Base-by-base conservation (phyloP, 2,329 filamentous ascomycete genomes). In the Penicillium sp. region DNA sequence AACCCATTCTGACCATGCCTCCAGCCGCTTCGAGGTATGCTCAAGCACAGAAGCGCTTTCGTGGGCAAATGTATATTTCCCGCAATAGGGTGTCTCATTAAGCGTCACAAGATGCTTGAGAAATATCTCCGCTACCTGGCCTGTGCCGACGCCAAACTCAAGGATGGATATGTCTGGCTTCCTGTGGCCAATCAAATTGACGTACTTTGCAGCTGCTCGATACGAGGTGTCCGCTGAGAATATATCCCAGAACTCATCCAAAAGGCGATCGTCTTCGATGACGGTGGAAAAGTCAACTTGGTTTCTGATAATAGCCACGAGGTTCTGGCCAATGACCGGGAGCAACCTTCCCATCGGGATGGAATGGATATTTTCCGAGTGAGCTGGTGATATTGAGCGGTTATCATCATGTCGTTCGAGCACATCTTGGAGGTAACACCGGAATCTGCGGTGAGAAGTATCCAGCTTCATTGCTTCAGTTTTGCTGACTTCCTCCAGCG, bases 161-260 rank as follows among this genome's bases (percentile, higher is more conserved):
- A 68, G 54, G 9, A 68, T 61, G 12, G 64, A 64, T 2, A 63
- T 54, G 15, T 56, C 58, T 16, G 66, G 66, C 23, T 66, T 58
- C 10, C 61, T 62, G 31, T 65, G 52, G 18, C 60, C 47, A n/a
- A 68, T 21, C 6, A 65, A 13, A 2, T 47, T 40, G 4, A 67
- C 18, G 21, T 66, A 65, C 7, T 35, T 45, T 16, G 48, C 27
- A 6, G 56, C 51, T n/a, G 46, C 39, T 2, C 48, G 46, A 25
- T 63, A 66, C 13, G 50, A 46, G 1, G 13, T 12, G 4, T 54
- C 18, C 0, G 25, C 23, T 2, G 50, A 34, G 23, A 59, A 47
- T 4, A 46, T 29, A 16, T 56, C 46, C 21, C 49, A 48, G 34
- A 51, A 55, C 8, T 47, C 35, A 12, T 46, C 34, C 42, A 50